Percentiles rank a stretch among this genome's conserved stretches.
phyloP scores from a whole-genome alignment of 768 basidiomycete genomes.

The Lactarius deliciosus region DNA sequence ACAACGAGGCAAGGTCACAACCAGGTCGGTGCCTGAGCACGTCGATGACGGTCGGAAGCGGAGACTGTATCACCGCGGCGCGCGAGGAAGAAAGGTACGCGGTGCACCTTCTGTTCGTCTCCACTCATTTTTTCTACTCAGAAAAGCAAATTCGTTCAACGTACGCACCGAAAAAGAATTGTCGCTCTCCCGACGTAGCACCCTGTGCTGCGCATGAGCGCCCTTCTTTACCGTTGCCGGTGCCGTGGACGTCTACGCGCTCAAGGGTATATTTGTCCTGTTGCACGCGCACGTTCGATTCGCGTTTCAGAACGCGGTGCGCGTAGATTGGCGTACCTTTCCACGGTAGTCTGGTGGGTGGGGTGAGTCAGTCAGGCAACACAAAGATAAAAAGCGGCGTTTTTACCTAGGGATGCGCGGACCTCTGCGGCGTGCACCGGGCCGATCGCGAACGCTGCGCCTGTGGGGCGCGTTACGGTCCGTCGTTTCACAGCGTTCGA shows the following conservation, averaged over 20 bases:
- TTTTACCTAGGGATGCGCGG: constrained; percentile 73
- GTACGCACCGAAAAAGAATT: constrained; percentile 80
- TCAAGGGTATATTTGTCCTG: constrained; percentile 93
- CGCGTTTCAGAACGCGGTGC: neutral
- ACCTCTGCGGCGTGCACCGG: constrained; percentile 72
- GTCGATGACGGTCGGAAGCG: too few relatives aligned
- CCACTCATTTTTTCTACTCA: too few relatives aligned
- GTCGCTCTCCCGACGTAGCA: constrained; percentile 85
- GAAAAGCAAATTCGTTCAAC: neutral
- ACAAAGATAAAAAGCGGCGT: neutral
- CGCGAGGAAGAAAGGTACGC: too few relatives aligned
- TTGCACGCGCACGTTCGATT: neutral
- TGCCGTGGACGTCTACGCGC: constrained; percentile 67
- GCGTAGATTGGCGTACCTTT: constrained; percentile 50
- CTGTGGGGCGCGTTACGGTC: constrained; percentile 37
- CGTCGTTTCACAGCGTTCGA: too few relatives aligned
- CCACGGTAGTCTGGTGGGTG: constrained; percentile 65
- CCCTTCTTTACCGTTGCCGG: constrained; percentile 8
- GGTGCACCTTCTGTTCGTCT: too few relatives aligned
- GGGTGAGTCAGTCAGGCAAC: too few relatives aligned
- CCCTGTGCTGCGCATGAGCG: constrained; percentile 57
- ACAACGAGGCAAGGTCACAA: too few relatives aligned
- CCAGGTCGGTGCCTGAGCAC: too few relatives aligned
- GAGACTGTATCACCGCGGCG: too few relatives aligned
- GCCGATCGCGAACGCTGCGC: constrained; percentile 86